Evolutionary conservation across 805 yeast genomes (phyloP), one percentile per base, ranked within the genome.

Genomic region (Saturnispora besseyi): DNA sequence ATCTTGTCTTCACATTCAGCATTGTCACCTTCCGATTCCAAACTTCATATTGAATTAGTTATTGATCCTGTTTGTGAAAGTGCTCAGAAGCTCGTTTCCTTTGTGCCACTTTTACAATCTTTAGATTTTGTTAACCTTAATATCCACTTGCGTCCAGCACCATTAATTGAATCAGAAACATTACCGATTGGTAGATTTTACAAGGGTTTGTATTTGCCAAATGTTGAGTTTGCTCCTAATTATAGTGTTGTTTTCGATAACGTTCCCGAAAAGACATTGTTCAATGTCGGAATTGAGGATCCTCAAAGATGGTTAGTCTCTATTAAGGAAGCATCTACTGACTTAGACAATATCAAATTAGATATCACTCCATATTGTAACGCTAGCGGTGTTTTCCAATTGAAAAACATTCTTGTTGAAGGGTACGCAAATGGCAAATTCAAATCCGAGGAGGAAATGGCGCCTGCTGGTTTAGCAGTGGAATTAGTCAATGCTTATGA

Each of bases 21-120:
- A 13, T 5, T 45, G 21, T 10, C 15, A 11, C 43, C 29, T 3
- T 31, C 34, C 3, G 55, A 57, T 4, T 41, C 53, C 2, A 13
- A 46, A 5, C 34, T 88, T 21, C 84, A 84, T 53, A 59, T 89
- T 4, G 63, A 77, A 4, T 68, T 85, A 0, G 64, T 85, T 1
- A 59, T 87, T 37, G 89, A 93, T 61, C 97, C 98, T 1, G 63
- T 80, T 2, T 76, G 77, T 51, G 90, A 84, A 56, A 58, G 68
- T 13, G 76, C 95, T 0, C 98, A 87, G 58, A 77, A 76, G 45
- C 58, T 80, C 8, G 56, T 84, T 0, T 67, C 83, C 0, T 61
- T 84, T 15, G 59, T 65, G 3, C 56, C 62, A 3, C 15, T 59
- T 32, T 59, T 69, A 9, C 62, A 70, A n/a, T 56, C 76, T 0